Base-by-base conservation (phyloP, 192 early-diverging fungal genomes). In the Podila minutissima region DNA sequence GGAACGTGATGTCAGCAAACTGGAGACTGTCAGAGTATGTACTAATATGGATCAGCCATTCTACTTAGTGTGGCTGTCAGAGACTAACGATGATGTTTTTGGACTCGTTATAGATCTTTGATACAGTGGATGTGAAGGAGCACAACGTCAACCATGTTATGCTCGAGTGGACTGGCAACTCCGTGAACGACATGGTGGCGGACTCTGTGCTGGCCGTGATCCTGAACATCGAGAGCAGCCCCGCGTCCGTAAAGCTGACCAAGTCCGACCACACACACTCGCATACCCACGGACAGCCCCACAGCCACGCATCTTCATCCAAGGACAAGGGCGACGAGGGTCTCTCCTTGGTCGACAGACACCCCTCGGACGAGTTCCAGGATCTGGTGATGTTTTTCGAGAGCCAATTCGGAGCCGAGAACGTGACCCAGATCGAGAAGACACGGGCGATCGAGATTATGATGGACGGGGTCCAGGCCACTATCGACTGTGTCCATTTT, bases 101-200 rank as follows among this genome's bases (percentile, higher is more conserved):
- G 8, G 28, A 20, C 22, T 61, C 6, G 3, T 12, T 46, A 20
- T 74, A 74, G 78, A 82, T 72, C 66, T 75, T 85, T 71, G 92
- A 94, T 63, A 87, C 90, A 0, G 91, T 99, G 10, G 91, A 91
- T 65, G 90, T 99, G 38, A 94, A 86, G 24, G 85, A 88, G 26
- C 59, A 85, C 32, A 64, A 79, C 13, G 79, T 86, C 24, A 85
- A 91, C 67, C 87, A 89, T 70, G 83, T 97, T 4, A 85, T 91
- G 55, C 79, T 99, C 26, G 96, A 97, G 78, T 99, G 98, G 98
- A 88, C 92, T 37, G 92, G 97, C 59, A 92, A 95, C 77, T 83
- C 92, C 31, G 90, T 97, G 75, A 97, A 95, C 69, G 98, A 99
- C 82, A 96, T 98, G 92, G 91, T 98, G 2, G 97, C 97, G 7